A percentile compares a stretch with the other conserved stretches of the same genome.
Evolutionary conservation across 345 rosid species (phyloP).

Genomic region (Cardamine occulta): DNA sequence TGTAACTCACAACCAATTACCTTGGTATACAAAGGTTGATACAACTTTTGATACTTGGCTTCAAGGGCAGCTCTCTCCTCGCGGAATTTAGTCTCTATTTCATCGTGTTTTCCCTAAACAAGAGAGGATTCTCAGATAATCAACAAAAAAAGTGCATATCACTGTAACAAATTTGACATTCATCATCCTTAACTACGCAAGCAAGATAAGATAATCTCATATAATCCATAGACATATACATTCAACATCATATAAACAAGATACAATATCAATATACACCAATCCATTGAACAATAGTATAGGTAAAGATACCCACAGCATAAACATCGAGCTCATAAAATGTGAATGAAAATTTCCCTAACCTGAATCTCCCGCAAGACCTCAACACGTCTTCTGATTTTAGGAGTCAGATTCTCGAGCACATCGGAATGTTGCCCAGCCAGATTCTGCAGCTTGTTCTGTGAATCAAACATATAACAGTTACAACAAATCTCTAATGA

Average conservation of each 20-base stretch:
- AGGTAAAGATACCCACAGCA: not conserved
- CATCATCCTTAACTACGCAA: not conserved
- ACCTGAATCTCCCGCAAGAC: conserved; percentile 88
- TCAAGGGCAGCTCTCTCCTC: conserved; percentile 92
- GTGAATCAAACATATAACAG: conserved; percentile 27
- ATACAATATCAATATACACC: not conserved
- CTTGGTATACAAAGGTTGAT: conserved; percentile 82
- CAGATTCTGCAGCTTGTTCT: conserved; percentile 81
- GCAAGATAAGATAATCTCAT: not conserved
- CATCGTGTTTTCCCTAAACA: conserved; percentile 80
- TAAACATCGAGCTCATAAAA: not conserved
- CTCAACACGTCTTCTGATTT: conserved; percentile 90
- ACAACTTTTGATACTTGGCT: conserved; percentile 83
- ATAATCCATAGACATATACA: not conserved
- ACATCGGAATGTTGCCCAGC: conserved; percentile 78
- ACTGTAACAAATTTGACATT: not conserved
- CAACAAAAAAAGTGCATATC: conserved; percentile 4
- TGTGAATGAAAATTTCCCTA: not conserved
- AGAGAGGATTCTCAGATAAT: conserved; percentile 5
- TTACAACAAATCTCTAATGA: not conserved
- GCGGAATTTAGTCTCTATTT: conserved; percentile 71
- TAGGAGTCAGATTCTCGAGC: conserved; percentile 73
- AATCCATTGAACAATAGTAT: not conserved
- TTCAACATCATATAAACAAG: not conserved
- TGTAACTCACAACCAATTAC: conserved; percentile 42